phyloP scores from a whole-genome alignment of 179 eudicot species.

The Corrigiola litoralis region DNA sequence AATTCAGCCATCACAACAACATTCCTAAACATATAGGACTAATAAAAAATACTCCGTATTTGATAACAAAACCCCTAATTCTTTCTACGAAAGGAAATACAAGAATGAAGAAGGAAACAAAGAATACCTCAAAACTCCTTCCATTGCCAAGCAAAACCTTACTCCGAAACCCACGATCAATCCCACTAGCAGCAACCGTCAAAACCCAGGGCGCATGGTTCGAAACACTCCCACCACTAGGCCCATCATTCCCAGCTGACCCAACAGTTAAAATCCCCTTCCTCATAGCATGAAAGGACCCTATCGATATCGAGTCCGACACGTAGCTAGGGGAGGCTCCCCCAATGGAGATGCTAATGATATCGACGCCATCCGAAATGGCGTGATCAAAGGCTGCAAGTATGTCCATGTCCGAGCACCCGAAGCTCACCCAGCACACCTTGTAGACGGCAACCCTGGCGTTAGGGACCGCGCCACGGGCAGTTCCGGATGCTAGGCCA shows the following conservation, averaged over 20 bases:
- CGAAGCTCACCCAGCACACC: constrained; percentile 34
- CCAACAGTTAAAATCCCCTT: constrained; percentile 66
- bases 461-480: constrained; percentile 37
- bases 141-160: constrained; percentile 64
- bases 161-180: constrained; percentile 63
- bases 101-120: not conserved
- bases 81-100: not conserved
- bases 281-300: constrained; percentile 71
- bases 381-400: constrained; percentile 44
- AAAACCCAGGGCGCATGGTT: constrained; percentile 87
- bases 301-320: constrained; percentile 51
- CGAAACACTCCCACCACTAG: constrained; percentile 37
- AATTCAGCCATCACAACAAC: too few species aligned
- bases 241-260: constrained; percentile 85
- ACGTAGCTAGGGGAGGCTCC: constrained; percentile 31
- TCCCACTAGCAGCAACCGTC: constrained; percentile 79
- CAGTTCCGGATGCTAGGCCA: constrained; percentile 32
- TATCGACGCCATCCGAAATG: constrained; percentile 35
- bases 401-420: constrained; percentile 43
- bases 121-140: constrained; percentile 26
- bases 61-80: not conserved
- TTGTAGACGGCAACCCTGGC: constrained; percentile 40
- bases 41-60: too few species aligned
- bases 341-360: constrained; percentile 41
- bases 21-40: too few species aligned